These are phyloP conservation scores for Saitoella complicata DNA, from an alignment of 805 yeast species.

Conservation along the genomic window DNA sequence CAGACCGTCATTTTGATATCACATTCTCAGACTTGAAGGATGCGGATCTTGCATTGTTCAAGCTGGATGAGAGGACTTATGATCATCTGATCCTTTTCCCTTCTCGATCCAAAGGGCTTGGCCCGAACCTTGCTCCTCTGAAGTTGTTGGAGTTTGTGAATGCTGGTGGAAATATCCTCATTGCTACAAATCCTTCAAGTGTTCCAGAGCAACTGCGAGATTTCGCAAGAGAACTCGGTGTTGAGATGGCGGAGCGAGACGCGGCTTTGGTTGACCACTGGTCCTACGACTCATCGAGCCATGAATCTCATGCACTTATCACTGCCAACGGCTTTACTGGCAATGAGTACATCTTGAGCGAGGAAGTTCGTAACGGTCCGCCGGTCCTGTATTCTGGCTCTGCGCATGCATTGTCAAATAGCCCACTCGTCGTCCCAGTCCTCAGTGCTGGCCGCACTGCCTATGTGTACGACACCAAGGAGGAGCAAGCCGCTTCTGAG, in stretches of 20 bases:
- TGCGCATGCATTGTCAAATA: conserved; percentile 55
- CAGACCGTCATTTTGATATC: conserved; percentile 24
- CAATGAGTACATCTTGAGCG: conserved; percentile 4
- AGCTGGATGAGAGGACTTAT: conserved; percentile 30
- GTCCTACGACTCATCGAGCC: conserved; percentile 19
- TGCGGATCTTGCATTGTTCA: conserved; percentile 22
- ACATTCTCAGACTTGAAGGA: conserved; percentile 18
- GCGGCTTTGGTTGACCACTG: conserved; percentile 54
- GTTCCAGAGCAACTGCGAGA: conserved; percentile 50
- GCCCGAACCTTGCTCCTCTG: conserved; percentile 27
- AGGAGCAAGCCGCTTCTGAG: conserved; percentile 29
- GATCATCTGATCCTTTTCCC: conserved; percentile 49
- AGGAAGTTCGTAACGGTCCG: conserved; percentile 10
- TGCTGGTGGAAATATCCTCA: conserved; percentile 58
- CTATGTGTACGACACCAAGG: conserved; percentile 29
- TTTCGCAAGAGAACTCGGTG: conserved; percentile 65
- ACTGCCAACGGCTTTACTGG: conserved; percentile 1
- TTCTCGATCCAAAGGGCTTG: conserved; percentile 30
- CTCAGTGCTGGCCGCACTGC: conserved; percentile 51
- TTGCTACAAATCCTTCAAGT: conserved; percentile 19
- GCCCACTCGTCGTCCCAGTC: conserved; percentile 54
- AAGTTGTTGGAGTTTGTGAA: conserved; percentile 42
- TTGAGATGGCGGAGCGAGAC: conserved; percentile 66
- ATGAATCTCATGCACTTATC: conserved; percentile 4
- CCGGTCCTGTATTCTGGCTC: conserved; percentile 31